Conservation (phyloP, 1,284 basidiomycete species). For the Naganishia albida region DNA sequence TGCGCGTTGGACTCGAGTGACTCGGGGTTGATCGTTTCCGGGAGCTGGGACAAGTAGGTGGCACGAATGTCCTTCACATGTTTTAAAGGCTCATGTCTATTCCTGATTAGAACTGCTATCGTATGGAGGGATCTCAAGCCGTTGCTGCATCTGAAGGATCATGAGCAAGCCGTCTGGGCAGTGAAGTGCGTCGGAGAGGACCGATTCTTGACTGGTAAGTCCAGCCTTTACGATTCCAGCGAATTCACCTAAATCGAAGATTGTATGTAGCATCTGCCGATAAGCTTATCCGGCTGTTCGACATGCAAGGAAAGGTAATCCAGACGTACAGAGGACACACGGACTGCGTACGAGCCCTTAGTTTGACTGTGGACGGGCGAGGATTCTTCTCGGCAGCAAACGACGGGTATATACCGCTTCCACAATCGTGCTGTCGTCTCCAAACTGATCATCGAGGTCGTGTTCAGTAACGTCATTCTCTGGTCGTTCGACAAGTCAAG, state of each 20-base stretch:
- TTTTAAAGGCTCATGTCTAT: slow-evolving; percentile 24
- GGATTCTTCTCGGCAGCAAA: slow-evolving; percentile 94
- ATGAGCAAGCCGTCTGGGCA: slow-evolving; percentile 92
- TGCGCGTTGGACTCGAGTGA: slow-evolving; percentile 76
- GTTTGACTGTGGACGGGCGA: slow-evolving; percentile 71
- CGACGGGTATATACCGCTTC: slow-evolving; percentile 66
- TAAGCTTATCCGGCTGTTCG: slow-evolving; percentile 88
- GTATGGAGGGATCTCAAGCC: slow-evolving; percentile 85
- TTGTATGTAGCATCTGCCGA: slow-evolving; percentile 78
- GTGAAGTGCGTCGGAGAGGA: slow-evolving; percentile 79
- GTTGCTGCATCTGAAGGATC: slow-evolving; percentile 75
- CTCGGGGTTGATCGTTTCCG: slow-evolving; percentile 79
- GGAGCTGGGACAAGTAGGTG: slow-evolving; percentile 91
- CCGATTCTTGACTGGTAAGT: slow-evolving; percentile 76
- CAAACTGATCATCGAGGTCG: not conserved
- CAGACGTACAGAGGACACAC: slow-evolving; percentile 80
- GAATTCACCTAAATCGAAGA: not conserved
- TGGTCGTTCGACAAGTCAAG: slow-evolving; percentile 80
- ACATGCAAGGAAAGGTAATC: slow-evolving; percentile 61
- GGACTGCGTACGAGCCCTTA: slow-evolving; percentile 85
- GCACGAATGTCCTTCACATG: not conserved
- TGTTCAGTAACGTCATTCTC: slow-evolving; percentile 76
- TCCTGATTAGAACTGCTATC: slow-evolving; percentile 73
- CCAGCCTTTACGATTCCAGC: not conserved
- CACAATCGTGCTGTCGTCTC: not conserved